Base-by-base conservation (phyloP, 495 filamentous ascomycete genomes). In the Penicillium tannophilum region DNA sequence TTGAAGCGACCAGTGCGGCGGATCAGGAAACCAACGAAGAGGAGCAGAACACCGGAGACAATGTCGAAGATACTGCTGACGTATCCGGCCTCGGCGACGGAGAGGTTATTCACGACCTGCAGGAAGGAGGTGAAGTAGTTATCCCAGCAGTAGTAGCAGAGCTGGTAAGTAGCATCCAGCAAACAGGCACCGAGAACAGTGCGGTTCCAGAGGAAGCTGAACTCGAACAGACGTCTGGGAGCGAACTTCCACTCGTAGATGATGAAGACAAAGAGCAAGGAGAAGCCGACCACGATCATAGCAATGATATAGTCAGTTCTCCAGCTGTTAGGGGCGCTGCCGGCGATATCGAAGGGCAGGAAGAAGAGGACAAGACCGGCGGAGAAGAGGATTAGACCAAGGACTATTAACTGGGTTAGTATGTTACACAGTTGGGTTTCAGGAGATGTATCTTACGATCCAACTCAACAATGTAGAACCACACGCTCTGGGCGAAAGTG, bases 81-180 rank as follows among this genome's bases (percentile, higher is more conserved):
- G 58, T 82, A 82, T 12, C 78, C 78, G 1, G 86, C 75, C 19
- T 87, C 39, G 8, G 73, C 71, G 56, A 89, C 58, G 87, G 57
- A 62, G 52, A 79, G 10, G 86, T 77, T 71, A 61, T 87, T 80
- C 46, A 93, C 90, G 2, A 90, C 89, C 75, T 90, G 88, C 4
- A 93, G 76, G 74, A 86, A 91, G 16, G 86, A 90, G 31, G 72
- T 75, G 72, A 90, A 90, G 70, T 84, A 56, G 85, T 63, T 23
- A 20, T 58, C 52, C 54, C 54, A 57, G 50, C 62, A 70, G 64
- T 70, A 72, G 58, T 72, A 72, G 30, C 78, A 83, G 60, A 88
- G 63, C 62, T 86, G 88, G n/a, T 88, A 72, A 1, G 72, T 72
- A 8, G 70, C 72, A 26, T 81, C 76, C 2, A 88, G 69, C 19